Base-by-base conservation (phyloP, 2,329 filamentous ascomycete species). In the Claviceps monticola region DNA sequence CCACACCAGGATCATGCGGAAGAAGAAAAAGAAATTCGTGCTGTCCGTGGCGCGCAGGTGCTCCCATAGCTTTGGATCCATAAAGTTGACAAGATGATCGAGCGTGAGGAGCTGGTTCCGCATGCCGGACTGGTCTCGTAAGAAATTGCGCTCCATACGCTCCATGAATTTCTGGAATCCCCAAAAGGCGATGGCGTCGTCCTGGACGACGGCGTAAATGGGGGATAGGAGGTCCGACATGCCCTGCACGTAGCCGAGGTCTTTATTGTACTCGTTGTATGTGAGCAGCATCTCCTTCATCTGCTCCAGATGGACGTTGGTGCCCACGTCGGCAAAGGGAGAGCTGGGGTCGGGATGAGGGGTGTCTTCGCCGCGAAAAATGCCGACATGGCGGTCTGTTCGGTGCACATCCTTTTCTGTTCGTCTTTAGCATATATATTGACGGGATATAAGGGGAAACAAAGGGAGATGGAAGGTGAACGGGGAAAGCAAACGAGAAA, bases 11-110 rank as follows among this genome's bases (percentile, higher is more conserved):
- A 98, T 75, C 93, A 97, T 97, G 54, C 93, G 86, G 79, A 97
- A 98, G 74, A 98, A 97, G 74, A 98, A 98, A 70, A 98, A 98
- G 69, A 98, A 98, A 66, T 98, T 98, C 23, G 93, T 98, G 62
- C 86, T 94, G 61, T 98, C 94, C 19, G 90, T 87, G 16, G 79
- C 83, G 66, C 95, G 82, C 0, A 98, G 79, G 61, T 98, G 93
- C 2, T 86, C 75, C 68, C 96, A 97, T 7, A 98, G 80, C 64
- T 89, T 86, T 0, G 94, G 93, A 59, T 98, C 93, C 82, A 98
- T 90, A 53, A 98, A 87, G 64, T 95, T 89, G 13, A 97, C 89
- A 1, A 98, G 82, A 57, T 98, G 89, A 63, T 98, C 90, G 3
- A 98, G 80, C 0, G 91, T 89, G 41, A 88, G 74, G 3, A 98